These are phyloP conservation scores for Vitis hybrid DNA, from an alignment of 177 flowering plant genomes.

Conservation along the genomic window DNA sequence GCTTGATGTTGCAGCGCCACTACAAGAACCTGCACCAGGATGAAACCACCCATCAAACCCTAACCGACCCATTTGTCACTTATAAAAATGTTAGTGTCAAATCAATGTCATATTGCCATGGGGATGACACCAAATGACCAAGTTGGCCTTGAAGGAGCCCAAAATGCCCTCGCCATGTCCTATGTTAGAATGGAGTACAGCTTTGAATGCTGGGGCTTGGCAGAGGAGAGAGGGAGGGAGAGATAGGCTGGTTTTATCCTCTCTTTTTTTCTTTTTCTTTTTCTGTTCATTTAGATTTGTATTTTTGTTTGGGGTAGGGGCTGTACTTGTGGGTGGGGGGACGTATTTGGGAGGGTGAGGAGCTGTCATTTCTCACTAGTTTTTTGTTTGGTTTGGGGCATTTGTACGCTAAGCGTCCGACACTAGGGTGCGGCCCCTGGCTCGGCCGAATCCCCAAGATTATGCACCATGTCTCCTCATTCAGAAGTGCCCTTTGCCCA, in stretches of 20 bases:
- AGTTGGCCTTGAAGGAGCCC: background rate
- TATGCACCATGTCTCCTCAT: slow-evolving; percentile 34
- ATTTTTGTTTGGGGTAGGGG: background rate
- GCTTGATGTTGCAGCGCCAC: no score
- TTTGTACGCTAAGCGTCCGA: slow-evolving; percentile 41
- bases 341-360: slow-evolving; percentile 14
- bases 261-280: no score
- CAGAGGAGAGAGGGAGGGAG: slow-evolving; percentile 8
- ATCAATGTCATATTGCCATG: background rate
- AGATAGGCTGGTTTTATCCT: slow-evolving; percentile 3
- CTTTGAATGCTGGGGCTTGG: slow-evolving; percentile 24
- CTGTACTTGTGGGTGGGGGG: slow-evolving; percentile 3
- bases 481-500: background rate
- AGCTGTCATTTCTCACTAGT: slow-evolving; percentile 31
- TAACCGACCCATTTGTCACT: no score
- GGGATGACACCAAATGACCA: background rate
- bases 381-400: slow-evolving; percentile 5
- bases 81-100: background rate
- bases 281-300: background rate
- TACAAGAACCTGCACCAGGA: no score
- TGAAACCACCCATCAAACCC: no score
- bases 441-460: slow-evolving; percentile 38
- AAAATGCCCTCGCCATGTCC: background rate
- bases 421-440: slow-evolving; percentile 43
- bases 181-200: slow-evolving; percentile 17